Evolutionary conservation across 1,139 yeast genomes (phyloP).

Genomic region (Kodamaea derodonti): DNA sequence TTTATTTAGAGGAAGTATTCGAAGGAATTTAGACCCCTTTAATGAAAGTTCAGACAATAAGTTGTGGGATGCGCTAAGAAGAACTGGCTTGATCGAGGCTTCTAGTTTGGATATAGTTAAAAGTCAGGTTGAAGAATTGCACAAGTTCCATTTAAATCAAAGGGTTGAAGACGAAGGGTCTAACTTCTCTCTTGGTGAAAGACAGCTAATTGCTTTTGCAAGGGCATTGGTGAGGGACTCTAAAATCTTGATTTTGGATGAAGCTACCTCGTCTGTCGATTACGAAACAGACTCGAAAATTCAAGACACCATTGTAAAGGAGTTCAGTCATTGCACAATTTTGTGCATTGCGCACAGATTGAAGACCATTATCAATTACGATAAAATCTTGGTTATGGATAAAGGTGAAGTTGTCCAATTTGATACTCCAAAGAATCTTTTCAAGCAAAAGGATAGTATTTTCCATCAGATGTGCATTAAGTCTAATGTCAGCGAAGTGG

Average conservation of each 20-base stretch:
- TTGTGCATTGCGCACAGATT: conserved; percentile 78
- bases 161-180: conserved; percentile 69
- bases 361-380: conserved; percentile 63
- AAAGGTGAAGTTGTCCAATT: conserved; percentile 58
- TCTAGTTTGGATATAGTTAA: conserved; percentile 28
- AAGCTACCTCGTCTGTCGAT: conserved; percentile 82
- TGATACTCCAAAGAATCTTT: conserved; percentile 52
- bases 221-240: conserved; percentile 73
- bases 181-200: conserved; percentile 74
- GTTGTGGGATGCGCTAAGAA: conserved; percentile 50
- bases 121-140: conserved; percentile 25
- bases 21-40: conserved; percentile 69
- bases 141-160: conserved; percentile 64
- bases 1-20: conserved; percentile 60
- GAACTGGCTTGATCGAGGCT: conserved; percentile 57
- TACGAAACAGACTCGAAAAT: conserved; percentile 71
- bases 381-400: conserved; percentile 62
- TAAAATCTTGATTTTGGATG: conserved; percentile 67
- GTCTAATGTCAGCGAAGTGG: conserved; percentile 23
- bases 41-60: conserved; percentile 44
- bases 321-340: conserved; percentile 64
- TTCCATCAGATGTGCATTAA: conserved; percentile 40
- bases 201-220: conserved; percentile 71
- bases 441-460: conserved; percentile 33
- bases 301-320: conserved; percentile 59